These are phyloP conservation scores for Ilex asprella DNA, from an alignment of 257 asterid genomes.

Conservation along the genomic window DNA sequence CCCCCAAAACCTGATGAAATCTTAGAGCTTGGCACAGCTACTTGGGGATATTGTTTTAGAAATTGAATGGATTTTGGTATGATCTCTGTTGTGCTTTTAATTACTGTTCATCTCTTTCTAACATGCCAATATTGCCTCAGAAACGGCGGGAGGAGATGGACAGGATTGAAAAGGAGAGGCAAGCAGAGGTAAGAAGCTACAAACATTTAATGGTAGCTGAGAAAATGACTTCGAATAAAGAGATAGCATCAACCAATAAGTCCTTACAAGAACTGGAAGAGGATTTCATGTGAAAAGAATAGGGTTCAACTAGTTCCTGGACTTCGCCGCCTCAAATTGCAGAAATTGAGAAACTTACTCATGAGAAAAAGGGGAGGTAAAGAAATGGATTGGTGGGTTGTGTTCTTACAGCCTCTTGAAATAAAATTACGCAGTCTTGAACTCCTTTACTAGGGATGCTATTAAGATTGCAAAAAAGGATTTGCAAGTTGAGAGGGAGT, in stretches of 20 bases:
- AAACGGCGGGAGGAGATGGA: constrained; percentile 85
- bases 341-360: not conserved
- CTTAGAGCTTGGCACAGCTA: too few relatives aligned
- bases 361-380: constrained; percentile 1
- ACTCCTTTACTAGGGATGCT: too few relatives aligned
- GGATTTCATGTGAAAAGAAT: constrained; percentile 72
- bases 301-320: constrained; percentile 11
- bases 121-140: constrained; percentile 16
- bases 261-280: constrained; percentile 93
- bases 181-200: constrained; percentile 88
- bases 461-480: too few relatives aligned
- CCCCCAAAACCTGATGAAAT: too few relatives aligned
- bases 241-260: constrained; percentile 75
- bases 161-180: constrained; percentile 81
- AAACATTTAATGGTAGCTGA: constrained; percentile 93
- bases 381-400: constrained; percentile 1
- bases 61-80: too few relatives aligned
- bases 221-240: constrained; percentile 95
- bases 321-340: constrained; percentile 1
- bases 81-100: too few relatives aligned
- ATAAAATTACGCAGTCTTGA: not conserved
- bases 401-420: not conserved
- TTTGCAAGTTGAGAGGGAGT: too few relatives aligned
- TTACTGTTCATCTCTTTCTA: too few relatives aligned
- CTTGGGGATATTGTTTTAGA: too few relatives aligned